Base-by-base conservation (phyloP, 148 eudicot genomes). In the Chenopodium suecicum region DNA sequence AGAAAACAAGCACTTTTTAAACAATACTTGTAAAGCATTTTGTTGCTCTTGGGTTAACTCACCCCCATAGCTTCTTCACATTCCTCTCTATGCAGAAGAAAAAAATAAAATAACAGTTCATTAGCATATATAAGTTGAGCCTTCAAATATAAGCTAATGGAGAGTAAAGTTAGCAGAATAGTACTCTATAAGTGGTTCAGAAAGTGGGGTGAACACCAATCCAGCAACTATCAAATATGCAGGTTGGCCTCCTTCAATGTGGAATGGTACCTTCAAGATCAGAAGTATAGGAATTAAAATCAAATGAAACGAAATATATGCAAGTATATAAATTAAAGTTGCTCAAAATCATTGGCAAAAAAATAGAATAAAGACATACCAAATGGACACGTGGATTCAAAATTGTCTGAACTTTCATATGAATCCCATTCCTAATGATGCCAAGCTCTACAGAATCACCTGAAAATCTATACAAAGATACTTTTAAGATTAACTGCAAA, bases 51-150 rank as follows among this genome's bases (percentile, higher is more conserved):
- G 70, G 71, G 32, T 65, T n/a, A 78, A 85, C 91, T 88, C 86
- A 95, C 98, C 89, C 98, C 98, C 70, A 95, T 85, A 79, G 87
- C 86, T 81, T 93, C 98, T 89, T 95, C 98, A 83, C 95, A 95
- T 84, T 93, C 98, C 88, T 92, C 97, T 75, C 98, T 93, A 90
- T 46, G 81, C 67, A 79, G 54, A 65, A 66, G 70, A 29, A 48
- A 25, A 58, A 41, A 37, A 37, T 0, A 65, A 66, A 62, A 37
- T 70, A 27, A 67, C 23, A 77, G 77, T 46, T 75, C 22, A 73
- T 83, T 50, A 83, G 75, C 71, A 78, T 71, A 46, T 37, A 56
- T 2, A 73, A 47, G 32, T 46, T 64, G 62, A 63, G 74, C 54
- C 60, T 58, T 66, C 9, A 77, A 48, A 74, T 56, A 22, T 7